phyloP scores from a whole-genome alignment of 2,329 filamentous ascomycete genomes.

The Pseudopyricularia cyperi region DNA sequence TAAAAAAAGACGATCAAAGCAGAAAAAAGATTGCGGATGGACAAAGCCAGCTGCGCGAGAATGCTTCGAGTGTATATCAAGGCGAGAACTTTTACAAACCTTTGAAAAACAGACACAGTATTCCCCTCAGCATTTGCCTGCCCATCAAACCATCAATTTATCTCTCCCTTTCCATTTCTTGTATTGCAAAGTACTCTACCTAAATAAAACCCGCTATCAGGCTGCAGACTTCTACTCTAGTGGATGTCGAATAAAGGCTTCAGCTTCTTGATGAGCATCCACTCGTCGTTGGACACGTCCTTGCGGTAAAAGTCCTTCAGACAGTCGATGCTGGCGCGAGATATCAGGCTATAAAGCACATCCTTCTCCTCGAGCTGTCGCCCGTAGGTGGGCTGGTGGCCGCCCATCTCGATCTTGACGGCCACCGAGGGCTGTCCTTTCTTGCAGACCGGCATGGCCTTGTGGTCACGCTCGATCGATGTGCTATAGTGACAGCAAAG shows the following conservation, averaged over 20 bases:
- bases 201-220: too few species aligned
- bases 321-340: slow-evolving; percentile 77
- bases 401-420: slow-evolving; percentile 89
- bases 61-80: background rate
- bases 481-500: slow-evolving; percentile 39
- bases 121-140: too few species aligned
- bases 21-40: slow-evolving; percentile 1
- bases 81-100: background rate
- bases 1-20: background rate
- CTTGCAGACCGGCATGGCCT: slow-evolving; percentile 83
- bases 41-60: background rate
- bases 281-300: slow-evolving; percentile 85
- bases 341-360: slow-evolving; percentile 75
- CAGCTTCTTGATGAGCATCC: slow-evolving; percentile 86
- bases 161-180: too few species aligned
- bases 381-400: slow-evolving; percentile 86
- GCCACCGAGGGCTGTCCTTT: slow-evolving; percentile 95
- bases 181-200: too few species aligned
- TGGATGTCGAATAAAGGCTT: slow-evolving; percentile 86
- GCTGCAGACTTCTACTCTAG: too few species aligned
- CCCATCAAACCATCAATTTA: too few species aligned
- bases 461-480: slow-evolving; percentile 95
- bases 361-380: slow-evolving; percentile 91
- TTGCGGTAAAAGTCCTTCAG: slow-evolving; percentile 90
- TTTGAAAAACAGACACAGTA: too few species aligned